phyloP scores from a whole-genome alignment of 805 yeast species.

The Teunomyces atbi region DNA sequence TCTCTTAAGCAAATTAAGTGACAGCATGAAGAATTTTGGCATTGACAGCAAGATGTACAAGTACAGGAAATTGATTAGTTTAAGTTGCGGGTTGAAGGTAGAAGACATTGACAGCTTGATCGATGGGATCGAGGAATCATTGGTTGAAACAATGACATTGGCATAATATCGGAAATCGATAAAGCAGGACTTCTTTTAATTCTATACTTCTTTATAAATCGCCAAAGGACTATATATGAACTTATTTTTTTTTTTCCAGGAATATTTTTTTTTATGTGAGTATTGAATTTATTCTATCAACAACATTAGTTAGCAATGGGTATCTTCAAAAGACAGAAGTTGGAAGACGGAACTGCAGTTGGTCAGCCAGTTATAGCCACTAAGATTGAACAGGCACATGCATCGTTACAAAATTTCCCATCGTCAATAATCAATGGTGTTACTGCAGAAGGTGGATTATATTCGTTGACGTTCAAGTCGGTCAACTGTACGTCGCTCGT shows the following conservation, averaged over 20 bases:
- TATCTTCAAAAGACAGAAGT: slow-evolving; percentile 9
- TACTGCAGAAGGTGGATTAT: slow-evolving; percentile 41
- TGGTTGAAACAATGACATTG: slow-evolving; percentile 4
- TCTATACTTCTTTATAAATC: background rate
- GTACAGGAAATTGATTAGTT: slow-evolving; percentile 73
- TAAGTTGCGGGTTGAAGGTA: slow-evolving; percentile 71
- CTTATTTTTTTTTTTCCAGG: background rate
- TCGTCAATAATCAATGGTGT: slow-evolving; percentile 41
- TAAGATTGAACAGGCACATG: slow-evolving; percentile 17
- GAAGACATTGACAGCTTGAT: slow-evolving; percentile 80
- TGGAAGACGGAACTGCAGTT: slow-evolving; percentile 1
- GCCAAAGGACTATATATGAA: background rate
- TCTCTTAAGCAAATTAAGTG: slow-evolving; percentile 48
- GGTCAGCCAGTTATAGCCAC: slow-evolving; percentile 10
- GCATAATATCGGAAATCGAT: background rate
- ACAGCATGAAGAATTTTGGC: slow-evolving; percentile 40
- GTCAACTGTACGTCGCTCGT: slow-evolving; percentile 34
- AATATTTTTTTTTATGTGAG: background rate
- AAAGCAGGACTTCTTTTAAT: slow-evolving; percentile 1
- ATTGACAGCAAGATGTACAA: slow-evolving; percentile 62
- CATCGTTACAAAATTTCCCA: slow-evolving; percentile 24
- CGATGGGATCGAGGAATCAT: slow-evolving; percentile 56
- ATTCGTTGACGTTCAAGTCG: slow-evolving; percentile 41
- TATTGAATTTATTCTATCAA: background rate
- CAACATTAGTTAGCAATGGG: slow-evolving; percentile 1